These are phyloP conservation scores for Solidago caesia DNA, from an alignment of 129 eudicot species.

Conservation along the genomic window DNA sequence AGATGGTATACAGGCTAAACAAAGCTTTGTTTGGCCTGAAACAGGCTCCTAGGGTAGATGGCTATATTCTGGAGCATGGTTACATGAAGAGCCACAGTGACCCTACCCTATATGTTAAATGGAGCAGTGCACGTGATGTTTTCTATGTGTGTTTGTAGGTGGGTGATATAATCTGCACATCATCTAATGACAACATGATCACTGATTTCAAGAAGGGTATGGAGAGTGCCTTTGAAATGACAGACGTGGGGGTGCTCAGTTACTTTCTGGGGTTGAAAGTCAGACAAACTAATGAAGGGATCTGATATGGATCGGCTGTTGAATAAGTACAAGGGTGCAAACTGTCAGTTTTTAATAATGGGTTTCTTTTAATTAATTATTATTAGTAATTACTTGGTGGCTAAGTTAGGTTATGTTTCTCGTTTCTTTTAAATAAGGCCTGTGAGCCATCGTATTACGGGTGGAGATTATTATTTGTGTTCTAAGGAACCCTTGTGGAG, in stretches of 20 bases:
- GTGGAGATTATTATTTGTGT: too few relatives aligned
- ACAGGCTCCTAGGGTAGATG: neutral
- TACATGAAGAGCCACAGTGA: neutral
- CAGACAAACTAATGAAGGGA: too few relatives aligned
- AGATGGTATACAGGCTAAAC: neutral
- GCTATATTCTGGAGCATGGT: neutral
- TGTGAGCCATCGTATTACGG: too few relatives aligned
- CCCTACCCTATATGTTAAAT: neutral
- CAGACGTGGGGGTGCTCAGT: neutral
- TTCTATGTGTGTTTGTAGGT: constrained; percentile 10
- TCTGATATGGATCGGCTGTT: neutral
- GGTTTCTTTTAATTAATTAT: neutral
- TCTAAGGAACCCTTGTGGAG: too few relatives aligned
- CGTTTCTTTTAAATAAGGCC: too few relatives aligned
- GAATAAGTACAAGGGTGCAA: too few relatives aligned
- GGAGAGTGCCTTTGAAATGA: constrained; percentile 13
- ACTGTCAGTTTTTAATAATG: too few relatives aligned
- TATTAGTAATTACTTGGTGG: too few relatives aligned
- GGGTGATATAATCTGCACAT: constrained; percentile 19
- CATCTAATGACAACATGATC: neutral
- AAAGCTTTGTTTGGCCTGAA: neutral
- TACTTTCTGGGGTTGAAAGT: constrained; percentile 20
- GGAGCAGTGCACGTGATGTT: neutral
- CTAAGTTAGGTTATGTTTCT: too few relatives aligned
- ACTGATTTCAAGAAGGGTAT: constrained; percentile 5